Base-by-base conservation (phyloP, 768 basidiomycete genomes). In the Cystobasidium tubakii region DNA sequence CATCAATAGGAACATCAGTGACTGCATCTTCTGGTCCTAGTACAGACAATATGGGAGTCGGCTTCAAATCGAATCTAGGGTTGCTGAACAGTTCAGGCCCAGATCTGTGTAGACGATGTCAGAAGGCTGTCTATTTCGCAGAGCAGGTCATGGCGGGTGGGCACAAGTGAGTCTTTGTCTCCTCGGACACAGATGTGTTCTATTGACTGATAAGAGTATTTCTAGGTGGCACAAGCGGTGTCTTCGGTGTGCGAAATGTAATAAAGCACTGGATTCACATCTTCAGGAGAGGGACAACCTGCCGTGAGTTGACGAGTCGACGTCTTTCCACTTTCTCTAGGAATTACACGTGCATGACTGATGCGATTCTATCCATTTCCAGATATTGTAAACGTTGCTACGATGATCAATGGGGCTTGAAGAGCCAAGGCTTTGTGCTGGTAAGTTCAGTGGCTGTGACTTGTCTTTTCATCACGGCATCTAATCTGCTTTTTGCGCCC, bases 341-440 rank as follows among this genome's bases (percentile, higher is more conserved):
- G 7, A 29, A n/a, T n/a, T n/a, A n/a, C n/a, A n/a, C n/a, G n/a
- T n/a, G n/a, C 27, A 34, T 36, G 12, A 63, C 62, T 63, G 62
- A 63, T 39, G 15, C 39, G 7, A 6, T 4, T 10, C 27, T 4
- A 3, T 63, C 10, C 36, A 36, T 36, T n/a, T n/a, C 23, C 34
- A 74, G 75, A 4, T 76, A 50, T 46, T 77, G 77, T 65, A 67
- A 73, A 60, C 66, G 44, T 25, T 78, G 77, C 57, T 78, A 78
- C 42, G 54, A 43, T 19, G 73, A 78, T 36, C 17, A 60, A 23
- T 75, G 55, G 36, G 77, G 77, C 25, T 64, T 73, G 29, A 46
- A 54, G 7, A 70, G 73, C 23, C 39, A 66, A 34, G 77, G 77
- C 7, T 57, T 78, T 13, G 67, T 62, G 39, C 53, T 70, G 42